Evolutionary conservation across 176 grass and related monocot genomes (phyloP), one percentile per base, ranked within the genome.

Genomic region (Raddia distichophylla): DNA sequence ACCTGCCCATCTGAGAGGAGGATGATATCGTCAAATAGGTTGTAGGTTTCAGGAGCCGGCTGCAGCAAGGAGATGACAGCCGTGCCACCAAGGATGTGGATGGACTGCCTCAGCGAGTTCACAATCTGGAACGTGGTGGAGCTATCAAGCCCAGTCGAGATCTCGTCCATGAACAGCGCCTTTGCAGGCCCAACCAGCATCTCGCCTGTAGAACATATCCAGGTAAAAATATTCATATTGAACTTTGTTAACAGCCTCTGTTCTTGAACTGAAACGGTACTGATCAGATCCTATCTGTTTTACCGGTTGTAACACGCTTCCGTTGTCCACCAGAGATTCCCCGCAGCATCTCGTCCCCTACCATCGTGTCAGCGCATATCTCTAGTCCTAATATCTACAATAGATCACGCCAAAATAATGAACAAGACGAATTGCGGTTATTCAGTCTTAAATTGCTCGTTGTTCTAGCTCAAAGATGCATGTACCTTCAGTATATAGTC

Each of bases 81-180:
- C 3, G 95, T 98, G 66, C 88, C 95, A 46, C 91, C 67, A 10
- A 98, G 90, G 74, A 95, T 93, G 84, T 98, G 95, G 58, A 93
- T 81, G 5, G 90, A 88, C 53, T 98, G 92, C 84, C 92, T 91
- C 15, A 98, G 92, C 4, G 92, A 95, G 58, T 91, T 95, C 48
- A 98, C 92, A 78, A 98, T 97, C 77, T 97, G 94, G 65, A 94
- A 97, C 19, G 95, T 95, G 1, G 95, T 98, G 12, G 95, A 98
- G 90, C 95, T 98, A 34, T 98, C 95, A 42, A 98, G 90, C 22
- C 95, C 95, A 69, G 95, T 98, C 1, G 95, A 98, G 68, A 98
- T 98, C 88, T 98, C 92, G 22, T 98, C 95, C 95, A 98, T 98
- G 82, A 98, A 98, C 49, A 98, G 84, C 13, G 88, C 95, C 73